Conservation (phyloP, 2,329 filamentous ascomycete species). For the Fusarium anthophilum region DNA sequence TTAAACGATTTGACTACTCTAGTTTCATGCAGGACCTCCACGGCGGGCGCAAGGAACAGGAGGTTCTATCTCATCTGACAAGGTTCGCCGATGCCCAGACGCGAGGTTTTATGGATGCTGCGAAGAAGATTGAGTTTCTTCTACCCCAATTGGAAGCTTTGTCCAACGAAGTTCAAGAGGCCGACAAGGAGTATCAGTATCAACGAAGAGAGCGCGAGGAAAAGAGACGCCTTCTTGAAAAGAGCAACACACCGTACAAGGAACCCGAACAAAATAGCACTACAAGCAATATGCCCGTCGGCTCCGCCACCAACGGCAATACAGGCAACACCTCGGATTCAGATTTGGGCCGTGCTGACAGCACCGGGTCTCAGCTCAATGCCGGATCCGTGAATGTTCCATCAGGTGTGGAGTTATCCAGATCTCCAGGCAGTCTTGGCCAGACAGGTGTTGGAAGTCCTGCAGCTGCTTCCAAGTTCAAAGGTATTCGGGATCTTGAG, state of each 20-base stretch:
- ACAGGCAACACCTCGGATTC: constrained; percentile 67
- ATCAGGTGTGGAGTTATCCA: constrained; percentile 57
- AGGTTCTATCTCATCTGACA: constrained; percentile 92
- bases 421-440: constrained; percentile 65
- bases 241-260: constrained; percentile 78
- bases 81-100: constrained; percentile 94
- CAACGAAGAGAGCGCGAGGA: constrained; percentile 95
- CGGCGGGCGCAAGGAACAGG: constrained; percentile 97
- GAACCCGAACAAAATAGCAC: constrained; percentile 71
- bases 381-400: constrained; percentile 46
- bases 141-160: constrained; percentile 91
- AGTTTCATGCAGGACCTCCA: constrained; percentile 99
- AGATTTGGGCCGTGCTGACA: constrained; percentile 78
- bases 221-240: constrained; percentile 89
- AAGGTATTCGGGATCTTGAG: constrained; percentile 90
- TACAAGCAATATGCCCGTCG: constrained; percentile 46
- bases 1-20: constrained; percentile 98
- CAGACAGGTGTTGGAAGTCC: constrained; percentile 61
- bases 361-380: constrained; percentile 74
- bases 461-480: constrained; percentile 73
- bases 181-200: constrained; percentile 96
- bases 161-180: constrained; percentile 86
- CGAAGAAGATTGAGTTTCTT: constrained; percentile 87
- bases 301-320: constrained; percentile 54
- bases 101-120: constrained; percentile 79